These are phyloP conservation scores for Hymenoscyphus repandus DNA, from an alignment of 2,329 filamentous ascomycete genomes.

Conservation along the genomic window DNA sequence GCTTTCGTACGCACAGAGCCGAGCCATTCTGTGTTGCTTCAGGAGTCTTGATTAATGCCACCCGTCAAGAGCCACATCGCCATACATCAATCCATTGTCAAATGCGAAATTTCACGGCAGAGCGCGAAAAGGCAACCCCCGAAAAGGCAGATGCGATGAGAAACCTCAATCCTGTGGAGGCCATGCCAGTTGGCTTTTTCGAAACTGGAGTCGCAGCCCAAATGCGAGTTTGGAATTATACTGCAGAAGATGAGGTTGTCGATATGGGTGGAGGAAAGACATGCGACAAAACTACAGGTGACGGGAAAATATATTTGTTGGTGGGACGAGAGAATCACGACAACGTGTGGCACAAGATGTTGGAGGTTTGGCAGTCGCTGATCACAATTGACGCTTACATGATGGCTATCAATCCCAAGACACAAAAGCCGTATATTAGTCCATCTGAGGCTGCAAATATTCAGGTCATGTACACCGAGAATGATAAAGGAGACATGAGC, in stretches of 20 bases:
- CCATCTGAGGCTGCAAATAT: conserved; percentile 13
- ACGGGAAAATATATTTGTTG: conserved; percentile 23
- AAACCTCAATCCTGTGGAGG: conserved; percentile 15
- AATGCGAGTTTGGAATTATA: conserved; percentile 16
- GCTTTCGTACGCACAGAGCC: conserved; percentile 10
- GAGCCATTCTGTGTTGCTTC: conserved; percentile 17
- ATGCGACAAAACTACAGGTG: conserved; percentile 8
- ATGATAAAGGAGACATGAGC: conserved; percentile 13
- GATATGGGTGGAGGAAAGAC: neutral
- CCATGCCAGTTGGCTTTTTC: conserved; percentile 21
- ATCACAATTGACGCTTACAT: conserved; percentile 23
- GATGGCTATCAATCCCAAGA: conserved; percentile 19
- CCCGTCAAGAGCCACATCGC: conserved; percentile 2
- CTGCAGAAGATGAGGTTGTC: conserved; percentile 4
- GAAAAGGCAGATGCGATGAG: conserved; percentile 9
- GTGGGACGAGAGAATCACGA: conserved; percentile 24
- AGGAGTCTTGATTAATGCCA: conserved; percentile 10
- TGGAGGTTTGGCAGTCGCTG: conserved; percentile 29
- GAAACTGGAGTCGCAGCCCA: conserved; percentile 22
- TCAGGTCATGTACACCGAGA: conserved; percentile 21
- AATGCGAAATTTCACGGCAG: conserved; percentile 12
- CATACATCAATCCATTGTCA: conserved; percentile 15
- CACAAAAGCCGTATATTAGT: conserved; percentile 19
- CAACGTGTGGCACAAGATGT: conserved; percentile 29
- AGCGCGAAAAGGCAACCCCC: neutral